Evolutionary conservation across 2,329 filamentous ascomycete species (phyloP).

Genomic region (Talaromyces verruculosus): DNA sequence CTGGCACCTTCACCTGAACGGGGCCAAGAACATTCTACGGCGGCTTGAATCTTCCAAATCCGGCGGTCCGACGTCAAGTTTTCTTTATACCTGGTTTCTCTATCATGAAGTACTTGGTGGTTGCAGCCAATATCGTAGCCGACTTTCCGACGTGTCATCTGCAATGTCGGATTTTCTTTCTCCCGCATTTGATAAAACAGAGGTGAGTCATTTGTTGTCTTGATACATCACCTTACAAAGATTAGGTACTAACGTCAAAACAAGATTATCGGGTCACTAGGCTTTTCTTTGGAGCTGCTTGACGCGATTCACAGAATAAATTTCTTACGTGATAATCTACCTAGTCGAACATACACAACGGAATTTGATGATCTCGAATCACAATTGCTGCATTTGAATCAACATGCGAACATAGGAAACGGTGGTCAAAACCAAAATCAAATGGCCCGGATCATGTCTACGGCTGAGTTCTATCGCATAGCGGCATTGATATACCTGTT

Average conservation of each 20-base stretch:
- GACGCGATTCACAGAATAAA: slow-evolving; percentile 13
- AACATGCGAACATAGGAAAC: neutral
- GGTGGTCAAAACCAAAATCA: neutral
- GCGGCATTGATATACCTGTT: slow-evolving; percentile 8
- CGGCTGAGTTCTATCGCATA: neutral
- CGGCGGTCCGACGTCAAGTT: neutral
- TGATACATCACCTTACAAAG: too few relatives aligned
- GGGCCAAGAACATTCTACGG: slow-evolving; percentile 8
- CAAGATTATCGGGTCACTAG: slow-evolving; percentile 11
- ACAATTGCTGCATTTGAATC: neutral
- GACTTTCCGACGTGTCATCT: neutral
- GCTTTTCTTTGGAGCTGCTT: slow-evolving; percentile 10
- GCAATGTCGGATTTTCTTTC: neutral
- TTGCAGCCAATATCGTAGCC: slow-evolving; percentile 3
- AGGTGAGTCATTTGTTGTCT: neutral
- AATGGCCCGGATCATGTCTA: neutral
- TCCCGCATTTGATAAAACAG: neutral
- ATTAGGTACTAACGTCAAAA: neutral
- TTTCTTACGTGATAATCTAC: slow-evolving; percentile 3
- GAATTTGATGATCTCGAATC: slow-evolving; percentile 1
- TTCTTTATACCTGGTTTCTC: slow-evolving; percentile 16
- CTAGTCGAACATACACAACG: neutral
- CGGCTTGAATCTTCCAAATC: neutral
- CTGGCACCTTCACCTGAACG: slow-evolving; percentile 15
- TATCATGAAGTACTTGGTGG: slow-evolving; percentile 19